Conservation (phyloP, 805 yeast species). For the Cyberlindnera amylophila region DNA sequence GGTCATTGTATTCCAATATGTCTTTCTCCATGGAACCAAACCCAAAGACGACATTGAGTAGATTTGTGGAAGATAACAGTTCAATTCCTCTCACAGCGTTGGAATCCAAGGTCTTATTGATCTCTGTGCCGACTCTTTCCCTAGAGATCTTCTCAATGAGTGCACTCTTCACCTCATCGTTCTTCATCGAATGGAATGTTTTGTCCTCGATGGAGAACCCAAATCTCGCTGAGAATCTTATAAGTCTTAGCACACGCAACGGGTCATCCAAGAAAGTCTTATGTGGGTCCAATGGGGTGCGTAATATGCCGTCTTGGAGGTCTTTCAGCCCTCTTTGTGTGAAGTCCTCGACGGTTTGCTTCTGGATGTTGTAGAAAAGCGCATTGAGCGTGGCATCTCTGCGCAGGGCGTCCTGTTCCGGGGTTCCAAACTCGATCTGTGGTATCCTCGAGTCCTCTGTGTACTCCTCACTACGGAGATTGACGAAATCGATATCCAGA, state of each 20-base stretch:
- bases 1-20: slow-evolving; percentile 22
- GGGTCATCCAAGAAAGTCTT: slow-evolving; percentile 95
- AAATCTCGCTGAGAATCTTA: slow-evolving; percentile 82
- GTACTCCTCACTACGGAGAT: slow-evolving; percentile 82
- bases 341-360: slow-evolving; percentile 73
- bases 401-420: slow-evolving; percentile 85
- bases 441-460: slow-evolving; percentile 88
- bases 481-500: slow-evolving; percentile 90
- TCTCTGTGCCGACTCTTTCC: slow-evolving; percentile 85
- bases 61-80: slow-evolving; percentile 49
- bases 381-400: slow-evolving; percentile 97
- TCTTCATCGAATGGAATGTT: slow-evolving; percentile 60
- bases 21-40: slow-evolving; percentile 25
- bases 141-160: slow-evolving; percentile 74
- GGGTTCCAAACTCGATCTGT: slow-evolving; percentile 76
- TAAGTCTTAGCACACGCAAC: slow-evolving; percentile 75
- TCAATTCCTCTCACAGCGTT: slow-evolving; percentile 62
- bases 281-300: slow-evolving; percentile 85
- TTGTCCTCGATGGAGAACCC: slow-evolving; percentile 59
- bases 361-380: slow-evolving; percentile 75
- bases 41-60: slow-evolving; percentile 58
- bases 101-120: slow-evolving; percentile 72
- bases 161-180: slow-evolving; percentile 50
- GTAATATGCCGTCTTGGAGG: slow-evolving; percentile 59
- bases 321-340: slow-evolving; percentile 77